A percentile compares a stretch with the other conserved stretches of the same genome.
These are phyloP conservation scores for Paracoccidioides lutzii DNA, from an alignment of 2,329 filamentous ascomycete genomes.

Conservation along the genomic window DNA sequence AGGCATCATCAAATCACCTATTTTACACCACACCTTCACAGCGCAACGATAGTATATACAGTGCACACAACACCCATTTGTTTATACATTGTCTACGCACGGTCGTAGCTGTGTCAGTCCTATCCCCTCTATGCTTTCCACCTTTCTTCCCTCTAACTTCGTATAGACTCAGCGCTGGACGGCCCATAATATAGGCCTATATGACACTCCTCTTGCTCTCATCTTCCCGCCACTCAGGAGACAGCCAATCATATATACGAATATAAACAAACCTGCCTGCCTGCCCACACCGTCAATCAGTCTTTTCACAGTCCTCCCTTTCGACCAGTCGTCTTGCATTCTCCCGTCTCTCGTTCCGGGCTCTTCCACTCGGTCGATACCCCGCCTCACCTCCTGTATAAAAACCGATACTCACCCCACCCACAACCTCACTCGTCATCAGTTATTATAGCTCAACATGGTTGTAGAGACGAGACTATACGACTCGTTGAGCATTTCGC, in stretches of 20 bases:
- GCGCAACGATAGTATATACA: background rate
- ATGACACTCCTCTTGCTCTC: too few relatives aligned
- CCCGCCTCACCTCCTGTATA: background rate
- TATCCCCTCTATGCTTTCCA: background rate
- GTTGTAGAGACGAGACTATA: conserved; percentile 94
- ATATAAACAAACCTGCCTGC: too few relatives aligned
- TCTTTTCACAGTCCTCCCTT: too few relatives aligned
- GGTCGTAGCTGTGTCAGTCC: background rate
- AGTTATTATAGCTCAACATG: conserved; percentile 43
- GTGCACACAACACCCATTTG: background rate
- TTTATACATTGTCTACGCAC: background rate
- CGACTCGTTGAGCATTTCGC: conserved; percentile 66
- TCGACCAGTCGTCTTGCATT: too few relatives aligned
- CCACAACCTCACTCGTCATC: background rate
- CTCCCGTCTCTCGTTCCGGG: too few relatives aligned
- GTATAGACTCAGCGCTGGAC: too few relatives aligned
- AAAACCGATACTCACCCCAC: background rate
- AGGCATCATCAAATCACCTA: background rate
- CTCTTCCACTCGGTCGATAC: too few relatives aligned
- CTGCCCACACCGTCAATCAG: too few relatives aligned
- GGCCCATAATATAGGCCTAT: too few relatives aligned
- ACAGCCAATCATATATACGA: too few relatives aligned
- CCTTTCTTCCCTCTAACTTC: background rate
- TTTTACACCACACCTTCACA: background rate
- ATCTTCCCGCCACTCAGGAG: too few relatives aligned